These are phyloP conservation scores for Austropuccinia psidii DNA, from an alignment of 1,284 basidiomycete genomes.

Conservation along the genomic window DNA sequence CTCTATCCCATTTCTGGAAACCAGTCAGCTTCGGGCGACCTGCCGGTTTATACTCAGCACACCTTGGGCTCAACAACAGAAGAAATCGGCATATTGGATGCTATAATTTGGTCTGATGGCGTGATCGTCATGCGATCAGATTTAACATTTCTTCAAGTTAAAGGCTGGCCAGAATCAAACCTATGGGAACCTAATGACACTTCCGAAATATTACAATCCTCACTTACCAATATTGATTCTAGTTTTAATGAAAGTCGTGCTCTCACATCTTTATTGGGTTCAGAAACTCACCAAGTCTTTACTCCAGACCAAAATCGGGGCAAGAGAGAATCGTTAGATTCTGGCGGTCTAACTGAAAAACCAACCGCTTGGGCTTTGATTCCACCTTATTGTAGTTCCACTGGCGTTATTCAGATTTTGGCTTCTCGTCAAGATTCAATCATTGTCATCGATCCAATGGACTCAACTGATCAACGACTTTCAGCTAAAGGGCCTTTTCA, in stretches of 20 bases:
- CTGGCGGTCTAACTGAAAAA: constrained; percentile 13
- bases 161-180: constrained; percentile 31
- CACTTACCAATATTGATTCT: not conserved
- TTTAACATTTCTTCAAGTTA: constrained; percentile 63
- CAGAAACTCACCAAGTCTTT: constrained; percentile 1
- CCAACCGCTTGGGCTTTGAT: constrained; percentile 30
- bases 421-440: not conserved
- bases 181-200: not conserved
- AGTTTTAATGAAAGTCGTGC: not conserved
- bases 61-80: constrained; percentile 75
- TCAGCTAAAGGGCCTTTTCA: constrained; percentile 78
- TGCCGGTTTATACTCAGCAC: constrained; percentile 70
- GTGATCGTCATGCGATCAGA: constrained; percentile 75
- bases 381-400: not conserved
- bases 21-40: constrained; percentile 46
- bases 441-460: constrained; percentile 3
- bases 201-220: not conserved
- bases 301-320: constrained; percentile 17
- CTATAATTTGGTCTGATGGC: constrained; percentile 73
- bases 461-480: constrained; percentile 49
- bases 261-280: not conserved
- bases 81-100: constrained; percentile 72
- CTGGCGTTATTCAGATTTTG: constrained; percentile 11
- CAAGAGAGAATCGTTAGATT: constrained; percentile 37
- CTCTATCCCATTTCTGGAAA: constrained; percentile 63